Evolutionary conservation across 2,329 filamentous ascomycete genomes (phyloP), one percentile per base, ranked within the genome.

Genomic region (Trichophyton mentagrophytes): DNA sequence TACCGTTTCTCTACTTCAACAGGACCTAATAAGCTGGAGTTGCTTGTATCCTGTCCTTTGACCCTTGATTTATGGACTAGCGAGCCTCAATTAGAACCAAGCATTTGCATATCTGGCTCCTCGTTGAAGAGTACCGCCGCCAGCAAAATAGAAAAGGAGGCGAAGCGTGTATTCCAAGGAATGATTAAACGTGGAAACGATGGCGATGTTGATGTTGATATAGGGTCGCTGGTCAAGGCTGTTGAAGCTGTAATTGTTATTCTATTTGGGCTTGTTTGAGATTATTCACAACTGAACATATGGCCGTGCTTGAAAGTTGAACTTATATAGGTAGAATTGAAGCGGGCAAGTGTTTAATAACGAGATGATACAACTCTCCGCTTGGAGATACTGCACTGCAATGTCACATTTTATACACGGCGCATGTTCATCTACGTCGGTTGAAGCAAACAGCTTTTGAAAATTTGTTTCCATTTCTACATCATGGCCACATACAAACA

Each of bases 61-160:
- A 63, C 57, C 11, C 64, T 76, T 42, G 73, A 76, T 61, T 67
- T 72, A 25, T 76, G 74, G 74, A 73, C 72, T 17, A 69, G 73
- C 40, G 74, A 76, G 60, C 71, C 73, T 2, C 69, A 70, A 20
- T 64, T 76, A n/a, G 64, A 65, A 17, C 70, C 73, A 1, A 70
- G 70, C 57, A 69, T 76, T 27, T 73, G 67, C 53, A 65, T 75
- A 17, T 70, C 69, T 5, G 36, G 56, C 15, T 30, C 56, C 22
- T 27, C 40, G 2, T n/a, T 51, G 5, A 53, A 30, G 11, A 25
- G 46, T 4, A 2, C 49, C 11, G 33, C 56, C 13, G 60, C 53
- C 15, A 66, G 59, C 46, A 75, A 72, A 46, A 65, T 74, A 20
- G 71, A 74, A 49, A 67, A 66, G n/a, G 73, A 75, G 59, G 65